Percentiles rank a stretch among this genome's conserved stretches.
Evolutionary conservation across 2,329 filamentous ascomycete species (phyloP).

Genomic region (Helotiales sp.): DNA sequence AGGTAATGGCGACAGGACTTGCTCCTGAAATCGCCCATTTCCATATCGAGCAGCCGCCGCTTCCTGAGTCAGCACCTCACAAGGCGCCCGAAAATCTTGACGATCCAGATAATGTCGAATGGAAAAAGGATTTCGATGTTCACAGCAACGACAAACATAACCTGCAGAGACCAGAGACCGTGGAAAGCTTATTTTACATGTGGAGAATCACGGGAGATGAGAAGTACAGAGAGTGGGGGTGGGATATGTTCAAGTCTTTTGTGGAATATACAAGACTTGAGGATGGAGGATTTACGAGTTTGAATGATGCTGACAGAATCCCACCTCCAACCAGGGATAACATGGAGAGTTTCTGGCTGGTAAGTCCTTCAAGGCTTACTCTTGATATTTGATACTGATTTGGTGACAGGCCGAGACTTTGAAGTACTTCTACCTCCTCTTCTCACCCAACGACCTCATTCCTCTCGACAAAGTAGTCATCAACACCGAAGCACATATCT

Average conservation of each 20-base stretch:
- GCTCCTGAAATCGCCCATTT: constrained; percentile 95
- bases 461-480: constrained; percentile 86
- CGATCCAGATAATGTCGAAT: constrained; percentile 54
- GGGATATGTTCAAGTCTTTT: constrained; percentile 97
- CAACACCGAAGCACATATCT: constrained; percentile 92
- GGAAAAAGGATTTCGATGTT: constrained; percentile 78
- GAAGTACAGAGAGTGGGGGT: constrained; percentile 93
- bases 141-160: constrained; percentile 87
- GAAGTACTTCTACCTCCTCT: constrained; percentile 96
- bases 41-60: constrained; percentile 68
- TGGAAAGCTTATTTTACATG: constrained; percentile 98
- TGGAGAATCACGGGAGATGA: constrained; percentile 93
- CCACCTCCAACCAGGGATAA: constrained; percentile 77
- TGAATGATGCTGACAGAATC: constrained; percentile 71
- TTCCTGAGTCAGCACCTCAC: constrained; percentile 57
- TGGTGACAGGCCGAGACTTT: constrained; percentile 80
- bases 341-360: constrained; percentile 99
- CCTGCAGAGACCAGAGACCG: constrained; percentile 90
- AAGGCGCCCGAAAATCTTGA: constrained; percentile 50
- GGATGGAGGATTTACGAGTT: constrained; percentile 79
- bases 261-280: constrained; percentile 79
- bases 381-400: constrained; percentile 16
- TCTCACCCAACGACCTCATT: constrained; percentile 79
- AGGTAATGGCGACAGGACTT: constrained; percentile 84
- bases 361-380: constrained; percentile 44